phyloP scores from a whole-genome alignment of 306 rosid species.

The Clitoria ternatea region DNA sequence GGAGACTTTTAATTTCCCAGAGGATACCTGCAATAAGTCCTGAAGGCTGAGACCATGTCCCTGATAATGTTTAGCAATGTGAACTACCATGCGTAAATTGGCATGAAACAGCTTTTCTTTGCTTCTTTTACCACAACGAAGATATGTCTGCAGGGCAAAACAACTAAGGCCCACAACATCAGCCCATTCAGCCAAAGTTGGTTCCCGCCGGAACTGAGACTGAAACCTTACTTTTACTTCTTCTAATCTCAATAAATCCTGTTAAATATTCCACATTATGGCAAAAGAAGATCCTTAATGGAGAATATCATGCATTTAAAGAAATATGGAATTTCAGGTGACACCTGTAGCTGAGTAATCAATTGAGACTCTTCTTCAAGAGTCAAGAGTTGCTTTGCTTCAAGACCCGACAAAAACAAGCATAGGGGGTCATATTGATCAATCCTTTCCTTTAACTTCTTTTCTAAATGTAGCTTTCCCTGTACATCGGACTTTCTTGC shows the following conservation, averaged over 20 bases:
- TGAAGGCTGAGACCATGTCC: conserved; percentile 84
- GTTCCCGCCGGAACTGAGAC: conserved; percentile 80
- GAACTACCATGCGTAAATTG: conserved; percentile 87
- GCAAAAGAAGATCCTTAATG: conserved; percentile 16
- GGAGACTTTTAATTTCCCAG: background rate
- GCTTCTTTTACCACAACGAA: conserved; percentile 53
- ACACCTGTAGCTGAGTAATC: conserved; percentile 71
- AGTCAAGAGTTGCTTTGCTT: conserved; percentile 76
- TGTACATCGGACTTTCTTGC: conserved; percentile 34
- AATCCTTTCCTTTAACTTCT: conserved; percentile 49
- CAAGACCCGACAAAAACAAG: conserved; percentile 73
- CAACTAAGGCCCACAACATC: conserved; percentile 68
- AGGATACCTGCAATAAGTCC: conserved; percentile 85
- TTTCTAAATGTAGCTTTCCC: conserved; percentile 39
- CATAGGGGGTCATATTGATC: conserved; percentile 69
- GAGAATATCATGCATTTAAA: conserved; percentile 6
- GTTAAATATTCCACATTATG: conserved; percentile 40
- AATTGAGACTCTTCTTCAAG: conserved; percentile 66
- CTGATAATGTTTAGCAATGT: conserved; percentile 81
- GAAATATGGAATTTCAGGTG: conserved; percentile 12
- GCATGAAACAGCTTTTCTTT: conserved; percentile 63
- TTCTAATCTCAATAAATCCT: conserved; percentile 67
- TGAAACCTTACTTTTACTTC: conserved; percentile 65
- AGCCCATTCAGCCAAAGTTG: conserved; percentile 91
- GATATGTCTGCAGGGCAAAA: conserved; percentile 45